These are phyloP conservation scores for Vachellia pachyceras DNA, from an alignment of 306 rosid genomes.

Conservation along the genomic window DNA sequence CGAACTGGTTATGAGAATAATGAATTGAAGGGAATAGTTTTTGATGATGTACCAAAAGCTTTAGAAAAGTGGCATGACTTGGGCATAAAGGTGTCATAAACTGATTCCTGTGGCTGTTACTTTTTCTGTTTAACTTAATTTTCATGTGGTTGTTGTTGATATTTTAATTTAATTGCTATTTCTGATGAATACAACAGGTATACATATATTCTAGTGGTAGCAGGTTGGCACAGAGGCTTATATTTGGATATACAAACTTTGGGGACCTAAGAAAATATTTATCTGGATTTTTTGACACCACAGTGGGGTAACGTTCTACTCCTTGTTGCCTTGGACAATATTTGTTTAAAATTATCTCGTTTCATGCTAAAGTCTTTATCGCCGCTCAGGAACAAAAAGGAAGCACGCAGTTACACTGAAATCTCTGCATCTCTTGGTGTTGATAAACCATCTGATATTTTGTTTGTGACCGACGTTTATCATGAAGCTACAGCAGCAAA, in stretches of 20 bases:
- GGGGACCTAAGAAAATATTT: slow-evolving; percentile 88
- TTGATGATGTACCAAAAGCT: slow-evolving; percentile 92
- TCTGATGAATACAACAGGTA: slow-evolving; percentile 59
- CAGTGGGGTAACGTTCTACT: slow-evolving; percentile 72
- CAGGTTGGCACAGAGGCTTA: slow-evolving; percentile 91
- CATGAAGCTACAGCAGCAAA: slow-evolving; percentile 96
- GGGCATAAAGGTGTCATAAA: slow-evolving; percentile 70
- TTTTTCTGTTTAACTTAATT: slow-evolving; percentile 14
- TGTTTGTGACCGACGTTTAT: slow-evolving; percentile 81
- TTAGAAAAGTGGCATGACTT: slow-evolving; percentile 79
- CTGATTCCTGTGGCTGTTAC: slow-evolving; percentile 30
- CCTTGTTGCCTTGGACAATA: slow-evolving; percentile 16
- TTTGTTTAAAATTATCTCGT: slow-evolving; percentile 11
- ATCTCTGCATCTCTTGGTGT: slow-evolving; percentile 81
- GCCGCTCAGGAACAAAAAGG: slow-evolving; percentile 77
- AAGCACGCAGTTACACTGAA: slow-evolving; percentile 72
- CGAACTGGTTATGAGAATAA: slow-evolving; percentile 79
- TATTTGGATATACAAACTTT: slow-evolving; percentile 81
- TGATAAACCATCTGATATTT: slow-evolving; percentile 80
- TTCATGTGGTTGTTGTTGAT: neutral
- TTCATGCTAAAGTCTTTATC: slow-evolving; percentile 28
- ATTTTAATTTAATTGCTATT: slow-evolving; percentile 28
- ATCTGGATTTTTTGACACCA: slow-evolving; percentile 90
- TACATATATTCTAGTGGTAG: slow-evolving; percentile 98
- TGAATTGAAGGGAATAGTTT: slow-evolving; percentile 84